Evolutionary conservation across 192 early-diverging fungal genomes (phyloP).

Genomic region (Umbelopsis sp.): DNA sequence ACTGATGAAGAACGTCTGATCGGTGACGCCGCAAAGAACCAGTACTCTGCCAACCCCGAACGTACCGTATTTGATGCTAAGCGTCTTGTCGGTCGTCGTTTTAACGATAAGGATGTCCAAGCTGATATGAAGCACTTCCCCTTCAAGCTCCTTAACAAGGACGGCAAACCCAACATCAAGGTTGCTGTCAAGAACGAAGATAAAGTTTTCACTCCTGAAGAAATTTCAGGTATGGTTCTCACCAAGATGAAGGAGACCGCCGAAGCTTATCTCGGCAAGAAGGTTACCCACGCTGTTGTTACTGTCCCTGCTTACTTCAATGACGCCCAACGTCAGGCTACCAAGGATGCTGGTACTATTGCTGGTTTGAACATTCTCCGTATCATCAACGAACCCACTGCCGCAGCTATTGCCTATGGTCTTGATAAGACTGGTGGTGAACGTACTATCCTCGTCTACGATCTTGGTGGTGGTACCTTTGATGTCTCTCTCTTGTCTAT

Average conservation of each 20-base stretch:
- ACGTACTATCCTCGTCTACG: constrained; percentile 93
- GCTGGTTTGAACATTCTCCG: constrained; percentile 82
- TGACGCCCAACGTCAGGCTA: constrained; percentile 89
- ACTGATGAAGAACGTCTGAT: constrained; percentile 87
- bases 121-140: constrained; percentile 92
- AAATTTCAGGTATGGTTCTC: constrained; percentile 96
- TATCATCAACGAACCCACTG: constrained; percentile 96
- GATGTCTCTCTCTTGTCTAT: constrained; percentile 96
- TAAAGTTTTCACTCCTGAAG: constrained; percentile 86
- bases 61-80: constrained; percentile 94
- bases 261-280: constrained; percentile 78
- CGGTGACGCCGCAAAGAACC: constrained; percentile 95
- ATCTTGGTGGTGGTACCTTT: constrained; percentile 96
- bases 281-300: constrained; percentile 84
- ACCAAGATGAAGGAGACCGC: constrained; percentile 90
- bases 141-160: constrained; percentile 78
- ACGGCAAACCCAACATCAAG: constrained; percentile 75
- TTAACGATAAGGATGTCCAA: constrained; percentile 84
- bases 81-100: constrained; percentile 86
- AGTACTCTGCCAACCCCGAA: constrained; percentile 80
- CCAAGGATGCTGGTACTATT: constrained; percentile 88
- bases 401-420: constrained; percentile 98
- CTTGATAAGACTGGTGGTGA: constrained; percentile 91
- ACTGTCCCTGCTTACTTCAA: constrained; percentile 95
- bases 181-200: constrained; percentile 79